Conservation (phyloP, 441 rosid species). For the Gossypium lobatum region DNA sequence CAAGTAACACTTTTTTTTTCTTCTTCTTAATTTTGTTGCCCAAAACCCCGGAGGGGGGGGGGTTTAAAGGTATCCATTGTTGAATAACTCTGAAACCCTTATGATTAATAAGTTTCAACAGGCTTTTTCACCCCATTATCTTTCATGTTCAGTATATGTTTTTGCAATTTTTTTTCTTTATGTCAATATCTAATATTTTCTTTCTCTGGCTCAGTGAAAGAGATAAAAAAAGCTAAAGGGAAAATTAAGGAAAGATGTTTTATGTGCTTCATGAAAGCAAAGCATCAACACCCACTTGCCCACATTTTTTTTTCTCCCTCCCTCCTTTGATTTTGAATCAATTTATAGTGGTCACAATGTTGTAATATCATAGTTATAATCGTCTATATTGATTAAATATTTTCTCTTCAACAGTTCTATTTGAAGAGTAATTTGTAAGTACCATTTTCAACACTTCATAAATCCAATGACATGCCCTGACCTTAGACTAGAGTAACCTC, state of each 20-base stretch:
- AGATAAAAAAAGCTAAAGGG: background rate
- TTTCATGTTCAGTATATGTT: background rate
- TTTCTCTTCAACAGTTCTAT: too few relatives aligned
- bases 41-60: too few relatives aligned
- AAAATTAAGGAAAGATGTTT: background rate
- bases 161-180: conserved; percentile 2
- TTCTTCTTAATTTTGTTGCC: too few relatives aligned
- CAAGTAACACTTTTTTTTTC: background rate
- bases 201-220: conserved; percentile 5
- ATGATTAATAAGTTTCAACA: background rate
- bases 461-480: too few relatives aligned
- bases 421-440: too few relatives aligned
- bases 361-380: too few relatives aligned
- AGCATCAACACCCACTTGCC: conserved; percentile 15
- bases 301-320: background rate
- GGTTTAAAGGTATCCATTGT: background rate
- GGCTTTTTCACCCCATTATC: background rate
- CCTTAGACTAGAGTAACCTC: too few relatives aligned
- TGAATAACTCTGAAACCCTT: background rate
- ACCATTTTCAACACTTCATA: too few relatives aligned
- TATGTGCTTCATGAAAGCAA: conserved; percentile 10
- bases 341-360: background rate
- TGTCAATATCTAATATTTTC: background rate
- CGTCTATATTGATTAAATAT: too few relatives aligned
- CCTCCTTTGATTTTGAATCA: conserved; percentile 1